Evolutionary conservation across 148 eudicot genomes (phyloP), one percentile per base, ranked within the genome.

Genomic region (Pouteria glomerata): DNA sequence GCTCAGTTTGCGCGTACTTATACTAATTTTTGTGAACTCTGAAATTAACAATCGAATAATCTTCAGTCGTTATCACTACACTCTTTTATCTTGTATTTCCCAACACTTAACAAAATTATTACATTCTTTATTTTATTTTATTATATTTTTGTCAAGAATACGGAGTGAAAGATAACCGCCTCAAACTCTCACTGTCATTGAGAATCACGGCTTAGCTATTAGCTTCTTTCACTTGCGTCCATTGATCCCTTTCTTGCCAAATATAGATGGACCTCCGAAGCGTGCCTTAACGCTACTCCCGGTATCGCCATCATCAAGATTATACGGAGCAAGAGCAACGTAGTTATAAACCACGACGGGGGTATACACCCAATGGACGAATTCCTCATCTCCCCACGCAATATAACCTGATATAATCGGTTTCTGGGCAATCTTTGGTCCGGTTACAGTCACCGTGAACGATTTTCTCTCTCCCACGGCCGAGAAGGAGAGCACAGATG

Each of bases 321-420:
- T 66, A 29, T 67, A 77, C 41, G 74, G 81, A 72, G 77, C 70
- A 13, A 73, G 77, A 29, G 73, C 74, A 58, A 71, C 2, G 39
- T 78, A 78, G 59, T 79, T 79, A 37, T 73, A 78, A 39, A 74
- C 71, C 39, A 69, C 81, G 2, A 73, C 51, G 1, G 81, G 81
- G 3, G 34, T 56, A 55, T 74, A 69, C 34, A 78, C 81, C 59
- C 8, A 13, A 41, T 70, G 64, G 4, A 0, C n/a, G n/a, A n/a
- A n/a, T n/a, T n/a, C 15, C 23, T 68, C 82, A 57, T 79, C 78
- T 0, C 3, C 63, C 74, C 72, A 74, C 27, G 33, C 37, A 23
- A 70, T 69, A 14, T 65, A 44, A 10, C 74, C 77, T 5, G 71
- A 74, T 56, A 29, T 66, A 26, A 66, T 66, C 6, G 70, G 70